Evolutionary conservation across 768 basidiomycete genomes (phyloP).

Genomic region (Serendipita vermifera): DNA sequence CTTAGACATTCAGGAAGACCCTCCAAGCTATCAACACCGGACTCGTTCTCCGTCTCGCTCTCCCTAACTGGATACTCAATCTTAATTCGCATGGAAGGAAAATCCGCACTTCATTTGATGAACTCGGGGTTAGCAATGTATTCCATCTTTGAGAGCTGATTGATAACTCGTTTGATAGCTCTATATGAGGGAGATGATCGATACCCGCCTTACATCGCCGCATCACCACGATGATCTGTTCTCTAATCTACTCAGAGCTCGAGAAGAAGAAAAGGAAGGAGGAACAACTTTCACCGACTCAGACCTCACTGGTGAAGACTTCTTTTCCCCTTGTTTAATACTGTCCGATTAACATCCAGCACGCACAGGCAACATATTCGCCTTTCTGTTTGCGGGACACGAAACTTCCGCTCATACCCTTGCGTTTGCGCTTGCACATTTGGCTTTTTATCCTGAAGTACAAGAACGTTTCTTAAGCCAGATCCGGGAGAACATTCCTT

Average conservation of each 20-base stretch:
- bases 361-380: conserved; percentile 26
- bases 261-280: conserved; percentile 27
- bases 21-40: too few species aligned
- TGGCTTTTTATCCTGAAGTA: conserved; percentile 38
- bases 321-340: background rate
- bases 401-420: conserved; percentile 37
- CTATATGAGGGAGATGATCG: conserved; percentile 44
- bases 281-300: conserved; percentile 27
- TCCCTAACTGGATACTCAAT: conserved; percentile 5
- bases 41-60: background rate
- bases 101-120: background rate
- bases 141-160: too few species aligned
- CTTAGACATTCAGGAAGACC: too few species aligned
- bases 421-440: conserved; percentile 36
- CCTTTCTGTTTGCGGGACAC: conserved; percentile 44
- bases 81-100: background rate
- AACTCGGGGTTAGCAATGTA: background rate
- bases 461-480: conserved; percentile 31
- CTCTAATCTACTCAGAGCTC: conserved; percentile 39
- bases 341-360: too few species aligned
- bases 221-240: conserved; percentile 36
- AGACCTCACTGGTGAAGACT: conserved; percentile 30
- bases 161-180: conserved; percentile 17
- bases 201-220: conserved; percentile 24
- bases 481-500: conserved; percentile 25